Evolutionary conservation across 192 early-diverging fungal genomes (phyloP).

Genomic region (Backusella circina): DNA sequence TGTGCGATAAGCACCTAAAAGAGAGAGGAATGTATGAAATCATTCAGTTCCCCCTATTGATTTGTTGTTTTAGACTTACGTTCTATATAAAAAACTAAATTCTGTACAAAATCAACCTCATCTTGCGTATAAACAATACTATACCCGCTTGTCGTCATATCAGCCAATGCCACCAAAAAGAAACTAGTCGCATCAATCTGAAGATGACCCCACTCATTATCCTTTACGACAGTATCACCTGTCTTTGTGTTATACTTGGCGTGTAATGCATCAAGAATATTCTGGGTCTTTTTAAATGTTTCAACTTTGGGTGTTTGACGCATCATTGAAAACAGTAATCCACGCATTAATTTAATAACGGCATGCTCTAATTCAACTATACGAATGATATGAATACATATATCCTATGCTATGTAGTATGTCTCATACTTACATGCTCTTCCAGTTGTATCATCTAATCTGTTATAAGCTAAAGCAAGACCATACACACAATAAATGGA

Average conservation of each 20-base stretch:
- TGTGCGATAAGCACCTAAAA: slow-evolving; percentile 62
- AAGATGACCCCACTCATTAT: slow-evolving; percentile 84
- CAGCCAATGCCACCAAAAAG: slow-evolving; percentile 73
- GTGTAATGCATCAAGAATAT: slow-evolving; percentile 69
- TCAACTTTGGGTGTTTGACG: slow-evolving; percentile 80
- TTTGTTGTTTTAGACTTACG: slow-evolving; percentile 32
- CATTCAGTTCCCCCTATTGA: too few species aligned
- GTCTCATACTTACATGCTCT: slow-evolving; percentile 79
- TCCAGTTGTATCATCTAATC: slow-evolving; percentile 81
- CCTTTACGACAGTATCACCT: slow-evolving; percentile 80
- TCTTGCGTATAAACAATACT: slow-evolving; percentile 77
- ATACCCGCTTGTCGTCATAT: slow-evolving; percentile 80
- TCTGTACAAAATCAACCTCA: slow-evolving; percentile 85
- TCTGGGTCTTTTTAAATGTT: slow-evolving; percentile 78
- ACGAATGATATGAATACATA: not conserved
- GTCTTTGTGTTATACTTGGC: slow-evolving; percentile 87
- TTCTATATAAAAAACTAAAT: slow-evolving; percentile 88
- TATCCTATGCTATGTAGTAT: too few species aligned
- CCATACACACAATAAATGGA: slow-evolving; percentile 83
- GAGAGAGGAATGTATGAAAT: not conserved
- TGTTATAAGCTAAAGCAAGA: slow-evolving; percentile 77
- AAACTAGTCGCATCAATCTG: slow-evolving; percentile 87
- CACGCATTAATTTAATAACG: slow-evolving; percentile 84
- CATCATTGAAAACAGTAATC: slow-evolving; percentile 79
- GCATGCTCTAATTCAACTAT: slow-evolving; percentile 87